Evolutionary conservation across 2,329 filamentous ascomycete species (phyloP).

Genomic region (Fusarium aywerte): DNA sequence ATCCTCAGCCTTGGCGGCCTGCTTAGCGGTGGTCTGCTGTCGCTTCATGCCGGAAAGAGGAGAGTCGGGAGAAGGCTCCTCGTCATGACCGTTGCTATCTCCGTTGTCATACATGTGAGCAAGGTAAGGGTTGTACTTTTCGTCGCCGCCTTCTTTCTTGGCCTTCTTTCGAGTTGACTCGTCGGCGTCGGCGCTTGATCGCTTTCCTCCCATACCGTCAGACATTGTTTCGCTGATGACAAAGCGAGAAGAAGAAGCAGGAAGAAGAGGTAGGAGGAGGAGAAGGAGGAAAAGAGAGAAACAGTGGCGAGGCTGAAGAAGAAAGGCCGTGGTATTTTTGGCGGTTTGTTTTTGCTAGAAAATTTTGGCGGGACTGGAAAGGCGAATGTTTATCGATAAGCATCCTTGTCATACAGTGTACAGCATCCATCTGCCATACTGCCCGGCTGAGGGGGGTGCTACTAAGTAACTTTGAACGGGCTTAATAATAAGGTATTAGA

Average conservation of each 20-base stretch:
- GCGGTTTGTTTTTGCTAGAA: conserved; percentile 40
- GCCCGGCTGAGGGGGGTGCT: no score
- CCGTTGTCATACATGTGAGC: conserved; percentile 81
- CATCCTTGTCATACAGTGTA: conserved; percentile 28
- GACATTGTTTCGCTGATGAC: conserved; percentile 51
- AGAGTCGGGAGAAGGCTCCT: conserved; percentile 53
- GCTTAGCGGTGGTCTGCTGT: conserved; percentile 81
- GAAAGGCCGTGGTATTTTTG: conserved; percentile 31
- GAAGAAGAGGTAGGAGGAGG: no score
- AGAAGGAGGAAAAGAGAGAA: conserved; percentile 8
- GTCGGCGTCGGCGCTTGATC: conserved; percentile 58
- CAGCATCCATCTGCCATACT: neutral
- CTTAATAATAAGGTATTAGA: no score
- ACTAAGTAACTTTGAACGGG: no score
- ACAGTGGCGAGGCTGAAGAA: conserved; percentile 42
- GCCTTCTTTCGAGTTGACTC: conserved; percentile 57
- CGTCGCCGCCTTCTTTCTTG: conserved; percentile 51
- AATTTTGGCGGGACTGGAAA: conserved; percentile 46
- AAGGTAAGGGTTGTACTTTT: conserved; percentile 82
- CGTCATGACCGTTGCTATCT: conserved; percentile 54
- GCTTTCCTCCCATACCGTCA: conserved; percentile 55
- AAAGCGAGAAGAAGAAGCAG: neutral
- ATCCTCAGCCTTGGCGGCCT: conserved; percentile 81
- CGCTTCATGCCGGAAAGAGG: conserved; percentile 75
- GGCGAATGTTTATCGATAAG: conserved; percentile 51